Evolutionary conservation across 441 rosid species (phyloP).

Genomic region (Populus hybrid): DNA sequence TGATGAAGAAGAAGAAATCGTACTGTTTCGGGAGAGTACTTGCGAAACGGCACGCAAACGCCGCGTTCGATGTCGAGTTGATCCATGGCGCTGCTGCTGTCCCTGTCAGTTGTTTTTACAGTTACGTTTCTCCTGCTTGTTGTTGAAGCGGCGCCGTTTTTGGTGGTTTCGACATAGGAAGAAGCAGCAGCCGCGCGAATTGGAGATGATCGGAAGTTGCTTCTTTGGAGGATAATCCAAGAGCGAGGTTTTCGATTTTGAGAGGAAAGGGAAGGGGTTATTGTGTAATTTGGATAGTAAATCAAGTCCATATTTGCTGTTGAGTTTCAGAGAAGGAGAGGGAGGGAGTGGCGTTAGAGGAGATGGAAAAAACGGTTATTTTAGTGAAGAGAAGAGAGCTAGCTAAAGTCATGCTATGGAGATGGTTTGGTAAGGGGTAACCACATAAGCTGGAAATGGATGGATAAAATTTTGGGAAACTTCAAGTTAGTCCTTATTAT

Average conservation of each 20-base stretch:
- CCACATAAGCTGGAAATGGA: neutral
- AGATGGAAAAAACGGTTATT: slow-evolving; percentile 11
- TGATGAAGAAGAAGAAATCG: slow-evolving; percentile 7
- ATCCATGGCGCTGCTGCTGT: slow-evolving; percentile 53
- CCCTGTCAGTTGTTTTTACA: slow-evolving; percentile 10
- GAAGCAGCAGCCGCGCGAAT: slow-evolving; percentile 20
- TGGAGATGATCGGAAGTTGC: slow-evolving; percentile 16
- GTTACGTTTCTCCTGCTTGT: neutral
- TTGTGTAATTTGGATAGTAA: slow-evolving; percentile 25
- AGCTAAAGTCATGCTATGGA: neutral
- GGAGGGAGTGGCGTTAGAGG: neutral
- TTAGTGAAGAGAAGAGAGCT: neutral
- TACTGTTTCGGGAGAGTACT: slow-evolving; percentile 92
- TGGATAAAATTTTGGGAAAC: neutral
- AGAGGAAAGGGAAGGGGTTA: slow-evolving; percentile 14
- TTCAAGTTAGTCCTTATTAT: neutral
- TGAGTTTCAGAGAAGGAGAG: neutral
- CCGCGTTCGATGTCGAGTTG: slow-evolving; percentile 93
- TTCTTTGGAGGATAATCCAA: slow-evolving; percentile 14
- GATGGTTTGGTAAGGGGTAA: neutral
- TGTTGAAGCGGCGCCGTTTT: slow-evolving; percentile 11
- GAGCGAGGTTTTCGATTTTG: slow-evolving; percentile 9
- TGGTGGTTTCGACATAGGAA: slow-evolving; percentile 16
- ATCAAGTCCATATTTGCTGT: slow-evolving; percentile 33
- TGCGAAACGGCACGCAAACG: slow-evolving; percentile 94